These are phyloP conservation scores for Suillus subalutaceus DNA, from an alignment of 768 basidiomycete species.

Conservation along the genomic window DNA sequence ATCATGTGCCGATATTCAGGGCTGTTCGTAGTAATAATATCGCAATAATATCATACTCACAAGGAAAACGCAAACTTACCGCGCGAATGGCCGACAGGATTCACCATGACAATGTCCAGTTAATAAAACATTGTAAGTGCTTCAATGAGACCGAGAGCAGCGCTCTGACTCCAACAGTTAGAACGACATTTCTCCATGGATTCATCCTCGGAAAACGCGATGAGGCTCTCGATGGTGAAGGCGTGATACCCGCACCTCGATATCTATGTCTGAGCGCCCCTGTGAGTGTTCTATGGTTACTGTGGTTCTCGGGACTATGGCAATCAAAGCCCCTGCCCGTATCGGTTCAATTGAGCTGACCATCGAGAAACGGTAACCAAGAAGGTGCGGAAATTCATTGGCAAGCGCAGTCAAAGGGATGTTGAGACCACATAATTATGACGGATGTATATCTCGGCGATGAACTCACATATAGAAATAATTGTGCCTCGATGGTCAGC, in stretches of 20 bases:
- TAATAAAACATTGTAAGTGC: background rate
- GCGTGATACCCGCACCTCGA: background rate
- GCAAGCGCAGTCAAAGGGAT: background rate
- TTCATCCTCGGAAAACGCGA: background rate
- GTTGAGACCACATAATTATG: background rate
- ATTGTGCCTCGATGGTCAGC: background rate
- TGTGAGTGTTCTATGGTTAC: background rate
- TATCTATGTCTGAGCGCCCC: background rate
- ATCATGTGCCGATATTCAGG: background rate
- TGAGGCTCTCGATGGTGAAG: background rate
- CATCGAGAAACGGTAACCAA: background rate
- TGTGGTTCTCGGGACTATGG: background rate
- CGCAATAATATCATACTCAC: background rate
- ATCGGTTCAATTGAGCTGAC: background rate
- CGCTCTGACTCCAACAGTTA: background rate
- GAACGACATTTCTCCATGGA: too few species aligned
- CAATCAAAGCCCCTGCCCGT: background rate
- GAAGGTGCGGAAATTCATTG: constrained; percentile 4
- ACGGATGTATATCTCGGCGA: background rate
- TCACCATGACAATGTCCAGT: background rate
- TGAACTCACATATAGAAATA: background rate
- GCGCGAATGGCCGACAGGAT: background rate
- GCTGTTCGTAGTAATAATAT: background rate
- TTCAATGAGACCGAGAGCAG: background rate
- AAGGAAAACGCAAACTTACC: background rate